These are phyloP conservation scores for Pseudocercospora vitis DNA, from an alignment of 2,329 filamentous ascomycete genomes.

Conservation along the genomic window DNA sequence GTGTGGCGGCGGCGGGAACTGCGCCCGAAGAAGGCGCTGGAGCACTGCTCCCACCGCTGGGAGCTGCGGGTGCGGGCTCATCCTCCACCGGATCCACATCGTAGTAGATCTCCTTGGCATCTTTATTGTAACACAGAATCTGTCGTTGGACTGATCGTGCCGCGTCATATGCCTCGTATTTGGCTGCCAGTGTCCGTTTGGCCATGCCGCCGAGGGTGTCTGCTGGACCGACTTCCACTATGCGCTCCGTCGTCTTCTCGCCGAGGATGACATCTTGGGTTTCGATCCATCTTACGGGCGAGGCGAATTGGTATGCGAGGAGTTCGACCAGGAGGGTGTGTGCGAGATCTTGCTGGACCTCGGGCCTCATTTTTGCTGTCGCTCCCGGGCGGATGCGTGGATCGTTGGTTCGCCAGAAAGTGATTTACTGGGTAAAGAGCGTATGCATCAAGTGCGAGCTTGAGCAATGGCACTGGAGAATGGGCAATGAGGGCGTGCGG, in stretches of 20 bases:
- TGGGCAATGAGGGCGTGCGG: not conserved
- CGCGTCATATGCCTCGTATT: conserved; percentile 98
- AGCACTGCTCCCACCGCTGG: conserved; percentile 51
- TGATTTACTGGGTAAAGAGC: conserved; percentile 21
- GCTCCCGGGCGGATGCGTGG: conserved; percentile 16
- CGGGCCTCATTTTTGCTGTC: conserved; percentile 75
- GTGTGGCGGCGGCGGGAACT: conserved; percentile 47
- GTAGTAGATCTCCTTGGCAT: conserved; percentile 99
- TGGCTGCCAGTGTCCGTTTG: conserved; percentile 88
- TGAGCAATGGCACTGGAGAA: conserved; percentile 7
- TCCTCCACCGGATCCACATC: conserved; percentile 94
- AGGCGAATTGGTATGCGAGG: conserved; percentile 98
- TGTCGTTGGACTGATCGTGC: conserved; percentile 94
- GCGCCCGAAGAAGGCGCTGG: conserved; percentile 50
- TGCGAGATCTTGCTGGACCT: conserved; percentile 98
- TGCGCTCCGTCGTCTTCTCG: conserved; percentile 92
- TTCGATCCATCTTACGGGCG: conserved; percentile 98
- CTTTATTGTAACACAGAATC: conserved; percentile 99
- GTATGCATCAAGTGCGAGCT: conserved; percentile 21
- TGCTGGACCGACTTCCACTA: conserved; percentile 95
- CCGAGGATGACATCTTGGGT: conserved; percentile 99
- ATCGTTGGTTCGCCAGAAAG: conserved; percentile 13
- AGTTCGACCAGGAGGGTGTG: conserved; percentile 98
- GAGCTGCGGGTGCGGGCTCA: conserved; percentile 62
- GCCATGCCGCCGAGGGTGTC: conserved; percentile 98